These are phyloP conservation scores for Meyerozyma sp. DNA, from an alignment of 1,139 yeast genomes.

Conservation along the genomic window DNA sequence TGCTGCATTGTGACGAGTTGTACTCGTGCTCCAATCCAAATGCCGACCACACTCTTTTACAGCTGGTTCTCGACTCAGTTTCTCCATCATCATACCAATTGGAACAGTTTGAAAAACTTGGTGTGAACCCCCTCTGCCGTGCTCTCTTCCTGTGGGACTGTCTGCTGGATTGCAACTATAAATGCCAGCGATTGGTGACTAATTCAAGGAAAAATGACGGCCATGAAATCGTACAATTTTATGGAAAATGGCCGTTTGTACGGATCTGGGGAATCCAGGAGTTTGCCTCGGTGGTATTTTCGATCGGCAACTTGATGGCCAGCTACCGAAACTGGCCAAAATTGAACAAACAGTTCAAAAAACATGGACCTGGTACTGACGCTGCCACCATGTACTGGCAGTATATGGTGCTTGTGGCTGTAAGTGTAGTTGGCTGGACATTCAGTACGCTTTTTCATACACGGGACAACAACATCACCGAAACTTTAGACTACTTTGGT, in stretches of 20 bases:
- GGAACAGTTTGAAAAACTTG: constrained; percentile 6
- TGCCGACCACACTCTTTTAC: constrained; percentile 1
- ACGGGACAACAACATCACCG: constrained; percentile 35
- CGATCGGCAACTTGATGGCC: constrained; percentile 33
- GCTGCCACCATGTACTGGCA: constrained; percentile 24
- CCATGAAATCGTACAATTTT: constrained; percentile 32
- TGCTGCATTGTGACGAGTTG: constrained; percentile 9
- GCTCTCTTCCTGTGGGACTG: constrained; percentile 29
- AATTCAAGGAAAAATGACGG: constrained; percentile 15
- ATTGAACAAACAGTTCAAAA: constrained; percentile 21
- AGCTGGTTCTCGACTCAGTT: not conserved
- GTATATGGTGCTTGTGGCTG: constrained; percentile 22
- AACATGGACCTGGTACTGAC: constrained; percentile 11
- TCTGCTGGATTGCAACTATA: constrained; percentile 34
- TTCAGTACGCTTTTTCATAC: constrained; percentile 37
- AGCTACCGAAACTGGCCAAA: constrained; percentile 28
- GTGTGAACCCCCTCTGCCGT: constrained; percentile 5
- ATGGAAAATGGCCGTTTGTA: constrained; percentile 44
- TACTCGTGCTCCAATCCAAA: constrained; percentile 8
- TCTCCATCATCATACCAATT: not conserved
- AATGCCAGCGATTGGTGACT: constrained; percentile 37
- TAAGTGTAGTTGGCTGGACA: constrained; percentile 35
- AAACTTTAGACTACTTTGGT: constrained; percentile 40
- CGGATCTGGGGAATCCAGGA: constrained; percentile 38
- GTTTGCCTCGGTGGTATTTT: constrained; percentile 30